Conservation (phyloP, 1,139 yeast genomes). For the Sugiyamaella japonica region DNA sequence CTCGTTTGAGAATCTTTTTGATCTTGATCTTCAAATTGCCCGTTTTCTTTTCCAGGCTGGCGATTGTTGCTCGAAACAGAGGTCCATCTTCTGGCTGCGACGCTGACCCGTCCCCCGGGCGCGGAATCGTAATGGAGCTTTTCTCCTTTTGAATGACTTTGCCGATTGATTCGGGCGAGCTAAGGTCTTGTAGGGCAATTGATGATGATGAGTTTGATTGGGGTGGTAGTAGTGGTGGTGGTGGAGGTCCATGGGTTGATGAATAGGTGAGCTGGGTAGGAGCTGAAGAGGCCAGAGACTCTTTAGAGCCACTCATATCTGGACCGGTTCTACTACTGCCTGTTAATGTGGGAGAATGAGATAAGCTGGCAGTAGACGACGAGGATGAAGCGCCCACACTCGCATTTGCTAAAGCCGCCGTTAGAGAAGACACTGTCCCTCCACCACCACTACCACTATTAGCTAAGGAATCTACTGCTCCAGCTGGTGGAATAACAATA, state of each 20-base stretch:
- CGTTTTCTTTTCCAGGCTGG: conserved; percentile 54
- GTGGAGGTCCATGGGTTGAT: background rate
- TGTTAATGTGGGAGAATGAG: conserved; percentile 4
- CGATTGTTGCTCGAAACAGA: conserved; percentile 59
- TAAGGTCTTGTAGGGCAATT: conserved; percentile 2
- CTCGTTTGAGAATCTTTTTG: conserved; percentile 44
- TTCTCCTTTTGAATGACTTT: conserved; percentile 28
- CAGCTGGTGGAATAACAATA: background rate
- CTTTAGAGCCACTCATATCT: background rate
- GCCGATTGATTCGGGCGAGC: conserved; percentile 25
- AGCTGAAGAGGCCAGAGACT: background rate
- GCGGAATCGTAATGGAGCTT: conserved; percentile 26
- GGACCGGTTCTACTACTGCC: conserved; percentile 2
- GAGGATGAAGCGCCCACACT: background rate
- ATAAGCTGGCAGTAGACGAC: conserved; percentile 8
- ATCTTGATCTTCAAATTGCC: conserved; percentile 50
- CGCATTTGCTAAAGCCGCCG: conserved; percentile 4
- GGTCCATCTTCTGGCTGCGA: conserved; percentile 69
- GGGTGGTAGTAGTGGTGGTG: background rate
- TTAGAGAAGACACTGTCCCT: background rate
- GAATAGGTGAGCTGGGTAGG: background rate
- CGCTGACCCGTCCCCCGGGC: conserved; percentile 37
- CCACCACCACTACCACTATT: background rate
- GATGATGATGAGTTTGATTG: conserved; percentile 3
- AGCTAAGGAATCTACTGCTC: background rate